Evolutionary conservation across 495 filamentous ascomycete species (phyloP).

Genomic region (Usnea hakonensis): DNA sequence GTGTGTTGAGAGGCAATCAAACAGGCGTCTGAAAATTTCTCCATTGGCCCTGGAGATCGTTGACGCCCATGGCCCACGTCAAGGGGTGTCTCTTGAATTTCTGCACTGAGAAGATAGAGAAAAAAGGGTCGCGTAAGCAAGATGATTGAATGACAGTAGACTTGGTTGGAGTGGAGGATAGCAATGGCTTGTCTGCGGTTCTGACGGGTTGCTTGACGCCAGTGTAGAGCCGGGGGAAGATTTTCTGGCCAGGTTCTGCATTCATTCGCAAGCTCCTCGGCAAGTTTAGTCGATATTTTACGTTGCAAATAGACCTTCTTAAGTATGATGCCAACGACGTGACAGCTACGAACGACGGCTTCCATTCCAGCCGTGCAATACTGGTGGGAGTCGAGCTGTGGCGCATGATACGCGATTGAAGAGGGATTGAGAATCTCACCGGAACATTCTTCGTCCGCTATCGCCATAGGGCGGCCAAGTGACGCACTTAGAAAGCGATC

Average conservation of each 20-base stretch:
- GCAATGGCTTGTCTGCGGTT: conserved; percentile 51
- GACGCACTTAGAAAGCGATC: conserved; percentile 54
- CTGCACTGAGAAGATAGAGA: conserved; percentile 44
- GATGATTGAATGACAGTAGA: conserved; percentile 68
- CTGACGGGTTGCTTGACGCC: conserved; percentile 40
- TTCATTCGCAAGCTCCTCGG: conserved; percentile 56
- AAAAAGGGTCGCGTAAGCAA: conserved; percentile 64
- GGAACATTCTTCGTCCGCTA: conserved; percentile 55
- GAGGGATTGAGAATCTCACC: conserved; percentile 39
- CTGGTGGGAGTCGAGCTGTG: background rate
- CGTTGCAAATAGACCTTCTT: conserved; percentile 61
- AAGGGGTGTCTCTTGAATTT: conserved; percentile 34
- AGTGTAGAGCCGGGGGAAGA: conserved; percentile 39
- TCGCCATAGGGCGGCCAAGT: conserved; percentile 52
- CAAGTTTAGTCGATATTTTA: conserved; percentile 58
- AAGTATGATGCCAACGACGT: conserved; percentile 58
- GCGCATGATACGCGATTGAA: conserved; percentile 21
- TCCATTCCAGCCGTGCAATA: conserved; percentile 35
- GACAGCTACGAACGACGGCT: conserved; percentile 49
- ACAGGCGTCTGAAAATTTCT: conserved; percentile 62
- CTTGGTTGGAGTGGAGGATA: conserved; percentile 57
- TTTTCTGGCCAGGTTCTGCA: conserved; percentile 43
- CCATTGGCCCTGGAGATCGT: conserved; percentile 41
- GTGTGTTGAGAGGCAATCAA: conserved; percentile 62
- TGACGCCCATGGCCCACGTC: conserved; percentile 22